Conservation (phyloP, 2,329 filamentous ascomycete species). For the Calcarisporium arbuscula region DNA sequence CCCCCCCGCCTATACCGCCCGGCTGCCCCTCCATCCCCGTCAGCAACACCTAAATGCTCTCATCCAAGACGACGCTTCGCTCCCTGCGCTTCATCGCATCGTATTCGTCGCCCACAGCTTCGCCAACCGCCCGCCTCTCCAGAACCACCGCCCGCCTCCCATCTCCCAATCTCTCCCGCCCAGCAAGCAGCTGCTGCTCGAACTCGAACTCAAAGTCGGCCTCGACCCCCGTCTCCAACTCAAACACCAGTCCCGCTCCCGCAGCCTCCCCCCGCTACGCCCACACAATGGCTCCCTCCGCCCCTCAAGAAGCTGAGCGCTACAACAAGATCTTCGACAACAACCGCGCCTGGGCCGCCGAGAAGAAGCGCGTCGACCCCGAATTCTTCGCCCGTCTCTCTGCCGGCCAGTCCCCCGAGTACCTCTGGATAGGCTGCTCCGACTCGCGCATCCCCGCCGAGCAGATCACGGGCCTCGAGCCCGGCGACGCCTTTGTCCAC, state of each 20-base stretch:
- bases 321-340: constrained; percentile 64
- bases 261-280: constrained; percentile 3
- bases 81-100: no score
- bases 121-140: no score
- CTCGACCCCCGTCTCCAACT: background rate
- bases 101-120: no score
- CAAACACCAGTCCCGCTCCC: background rate
- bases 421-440: constrained; percentile 85
- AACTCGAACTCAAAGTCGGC: constrained; percentile 4
- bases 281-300: constrained; percentile 22
- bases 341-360: constrained; percentile 60
- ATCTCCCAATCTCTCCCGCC: no score
- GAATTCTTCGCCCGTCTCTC: constrained; percentile 59
- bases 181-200: constrained; percentile 1
- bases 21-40: no score
- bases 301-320: constrained; percentile 36
- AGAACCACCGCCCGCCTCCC: no score
- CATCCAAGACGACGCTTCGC: no score
- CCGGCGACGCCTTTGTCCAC: constrained; percentile 91
- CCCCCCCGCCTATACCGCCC: no score
- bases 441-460: constrained; percentile 91
- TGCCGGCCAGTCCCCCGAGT: constrained; percentile 61
- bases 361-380: constrained; percentile 52
- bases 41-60: no score
- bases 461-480: constrained; percentile 72